These are phyloP conservation scores for Gyrodon lividus DNA, from an alignment of 768 basidiomycete genomes.

Conservation along the genomic window DNA sequence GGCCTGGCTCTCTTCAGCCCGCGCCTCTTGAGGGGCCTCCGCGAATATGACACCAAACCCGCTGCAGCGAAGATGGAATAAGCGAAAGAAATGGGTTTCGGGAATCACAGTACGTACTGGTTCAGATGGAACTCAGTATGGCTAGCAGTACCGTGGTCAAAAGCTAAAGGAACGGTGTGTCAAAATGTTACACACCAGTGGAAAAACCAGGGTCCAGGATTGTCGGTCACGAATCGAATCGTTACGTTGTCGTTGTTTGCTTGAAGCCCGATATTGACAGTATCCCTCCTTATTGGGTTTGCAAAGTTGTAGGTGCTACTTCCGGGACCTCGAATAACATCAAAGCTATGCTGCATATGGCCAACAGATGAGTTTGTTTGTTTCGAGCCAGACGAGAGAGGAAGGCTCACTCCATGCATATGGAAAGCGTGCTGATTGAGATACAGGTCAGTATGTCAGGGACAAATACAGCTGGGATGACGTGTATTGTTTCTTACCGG, in stretches of 20 bases:
- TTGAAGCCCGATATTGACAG: conserved; percentile 34
- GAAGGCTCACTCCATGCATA: conserved; percentile 29
- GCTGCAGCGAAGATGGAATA: not conserved
- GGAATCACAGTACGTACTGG: not conserved
- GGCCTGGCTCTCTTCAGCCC: no score
- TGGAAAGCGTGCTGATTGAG: conserved; percentile 29
- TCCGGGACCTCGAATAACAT: conserved; percentile 13
- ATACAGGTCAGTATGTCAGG: not conserved
- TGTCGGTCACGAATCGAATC: conserved; percentile 56
- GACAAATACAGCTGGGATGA: not conserved
- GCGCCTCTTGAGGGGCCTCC: not conserved
- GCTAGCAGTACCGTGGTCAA: not conserved
- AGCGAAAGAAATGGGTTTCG: not conserved
- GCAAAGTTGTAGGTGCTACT: conserved; percentile 4
- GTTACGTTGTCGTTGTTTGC: conserved; percentile 45
- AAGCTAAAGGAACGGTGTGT: not conserved
- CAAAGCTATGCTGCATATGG: conserved; percentile 5
- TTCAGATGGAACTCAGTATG: conserved; percentile 7
- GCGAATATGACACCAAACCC: conserved; percentile 1
- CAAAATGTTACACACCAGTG: no score
- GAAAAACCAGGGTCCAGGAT: no score
- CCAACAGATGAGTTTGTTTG: no score
- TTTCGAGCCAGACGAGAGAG: not conserved
- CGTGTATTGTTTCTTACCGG: no score
- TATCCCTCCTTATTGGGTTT: conserved; percentile 34